phyloP scores from a whole-genome alignment of 306 rosid genomes.

The Hippophae rhamnoides region DNA sequence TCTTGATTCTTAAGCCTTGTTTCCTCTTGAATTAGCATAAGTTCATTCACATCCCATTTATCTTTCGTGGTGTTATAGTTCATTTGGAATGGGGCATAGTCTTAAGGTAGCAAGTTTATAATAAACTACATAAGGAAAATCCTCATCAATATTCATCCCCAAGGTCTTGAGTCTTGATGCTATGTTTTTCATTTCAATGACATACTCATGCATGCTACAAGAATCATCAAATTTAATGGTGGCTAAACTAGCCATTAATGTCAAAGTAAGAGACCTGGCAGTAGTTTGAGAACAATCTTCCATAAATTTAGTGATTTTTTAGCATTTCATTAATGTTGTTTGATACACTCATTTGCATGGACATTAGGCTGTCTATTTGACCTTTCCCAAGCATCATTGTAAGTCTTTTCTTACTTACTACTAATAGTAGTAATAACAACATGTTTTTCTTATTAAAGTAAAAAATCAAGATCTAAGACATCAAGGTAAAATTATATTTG shows the following conservation, averaged over 20 bases:
- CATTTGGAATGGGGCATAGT: background rate
- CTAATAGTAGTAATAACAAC: background rate
- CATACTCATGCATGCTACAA: background rate
- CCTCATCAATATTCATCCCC: background rate
- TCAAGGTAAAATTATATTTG: background rate
- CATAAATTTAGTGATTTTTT: too few relatives aligned
- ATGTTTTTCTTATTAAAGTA: too few relatives aligned
- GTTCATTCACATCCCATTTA: background rate
- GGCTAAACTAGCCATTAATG: background rate
- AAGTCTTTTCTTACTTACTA: too few relatives aligned
- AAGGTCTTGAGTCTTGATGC: background rate
- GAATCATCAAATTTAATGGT: background rate
- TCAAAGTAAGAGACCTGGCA: background rate
- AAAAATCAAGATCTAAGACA: background rate
- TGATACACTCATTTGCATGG: background rate
- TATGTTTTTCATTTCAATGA: background rate
- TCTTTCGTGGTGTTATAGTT: background rate
- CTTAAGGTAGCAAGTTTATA: background rate
- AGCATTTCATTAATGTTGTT: background rate
- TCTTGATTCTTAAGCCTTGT: background rate
- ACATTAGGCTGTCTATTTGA: background rate
- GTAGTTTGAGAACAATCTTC: background rate
- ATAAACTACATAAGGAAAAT: background rate
- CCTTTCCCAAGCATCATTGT: background rate
- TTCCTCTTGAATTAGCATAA: background rate